Evolutionary conservation across 2,329 filamentous ascomycete genomes (phyloP).

Genomic region (Penicillium sumatraense): DNA sequence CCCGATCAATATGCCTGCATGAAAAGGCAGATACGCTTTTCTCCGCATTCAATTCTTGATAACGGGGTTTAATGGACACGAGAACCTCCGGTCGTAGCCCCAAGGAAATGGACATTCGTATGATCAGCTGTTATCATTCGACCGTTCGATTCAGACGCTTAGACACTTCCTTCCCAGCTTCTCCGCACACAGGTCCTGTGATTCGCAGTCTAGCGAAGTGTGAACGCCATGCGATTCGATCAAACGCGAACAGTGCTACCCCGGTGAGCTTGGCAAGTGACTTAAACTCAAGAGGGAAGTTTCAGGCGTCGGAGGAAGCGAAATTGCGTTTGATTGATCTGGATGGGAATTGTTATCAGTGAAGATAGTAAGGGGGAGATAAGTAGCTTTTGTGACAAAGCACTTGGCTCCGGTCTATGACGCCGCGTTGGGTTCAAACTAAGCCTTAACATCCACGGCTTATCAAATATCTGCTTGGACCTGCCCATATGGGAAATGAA

Average conservation of each 20-base stretch:
- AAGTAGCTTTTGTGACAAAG: slow-evolving; percentile 8
- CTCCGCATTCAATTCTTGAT: slow-evolving; percentile 10
- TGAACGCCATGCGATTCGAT: slow-evolving; percentile 12
- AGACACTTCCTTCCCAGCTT: neutral
- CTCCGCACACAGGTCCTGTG: slow-evolving; percentile 19
- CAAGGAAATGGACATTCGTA: neutral
- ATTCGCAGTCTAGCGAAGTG: slow-evolving; percentile 17
- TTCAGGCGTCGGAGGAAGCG: slow-evolving; percentile 27
- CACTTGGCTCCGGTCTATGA: no score
- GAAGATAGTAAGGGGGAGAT: slow-evolving; percentile 15
- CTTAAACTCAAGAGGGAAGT: slow-evolving; percentile 31
- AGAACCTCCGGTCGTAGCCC: neutral
- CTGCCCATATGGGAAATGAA: slow-evolving; percentile 24
- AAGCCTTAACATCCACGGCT: slow-evolving; percentile 8
- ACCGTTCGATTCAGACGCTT: neutral
- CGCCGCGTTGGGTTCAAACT: slow-evolving; percentile 9
- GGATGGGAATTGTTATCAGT: slow-evolving; percentile 15
- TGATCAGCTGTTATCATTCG: neutral
- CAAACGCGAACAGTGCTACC: slow-evolving; percentile 14
- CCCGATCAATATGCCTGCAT: neutral
- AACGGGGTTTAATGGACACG: neutral
- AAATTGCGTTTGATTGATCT: neutral
- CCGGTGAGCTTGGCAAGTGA: slow-evolving; percentile 22
- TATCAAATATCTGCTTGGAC: slow-evolving; percentile 26
- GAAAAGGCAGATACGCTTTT: neutral